Base-by-base conservation (phyloP, 2,329 filamentous ascomycete genomes). In the Penicillium expansum region DNA sequence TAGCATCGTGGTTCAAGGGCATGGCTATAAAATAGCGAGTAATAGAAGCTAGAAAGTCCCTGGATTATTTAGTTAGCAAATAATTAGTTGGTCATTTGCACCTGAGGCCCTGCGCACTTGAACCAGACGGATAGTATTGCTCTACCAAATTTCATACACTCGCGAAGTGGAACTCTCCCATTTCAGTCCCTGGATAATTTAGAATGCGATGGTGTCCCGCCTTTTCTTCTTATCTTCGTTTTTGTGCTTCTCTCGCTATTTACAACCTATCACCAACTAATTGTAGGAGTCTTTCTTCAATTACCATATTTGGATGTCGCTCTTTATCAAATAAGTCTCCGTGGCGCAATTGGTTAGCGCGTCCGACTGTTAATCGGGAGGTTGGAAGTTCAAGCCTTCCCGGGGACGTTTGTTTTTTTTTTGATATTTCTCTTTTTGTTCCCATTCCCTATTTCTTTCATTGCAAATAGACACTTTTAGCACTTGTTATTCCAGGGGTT, bases 331-430 rank as follows among this genome's bases (percentile, higher is more conserved):
- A 35, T 11, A 45, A 18, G 65, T 67, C 65, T 68, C 65, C 61
- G 67, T 70, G 68, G 68, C 68, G 68, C 68, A 71, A 71, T 70
- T 54, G 68, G 68, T 61, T 70, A 70, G 68, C 68, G 68, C 68
- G 68, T 71, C 67, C 65, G 68, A 69, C 68, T 70, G 68, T 71
- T 70, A 71, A 69, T 69, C 65, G 62, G 63, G 69, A 74, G 69
- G 69, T 71, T 71, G 70, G 70, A 73, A 72, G 71, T 74, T 74
- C 71, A 68, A 74, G 70, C 71, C 70, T 73, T 73, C 70, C 69
- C 71, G 68, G 71, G 71, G 69, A 73, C 70, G 71, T 30, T 58
- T 47, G 2, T 52, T 61, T 62, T 61, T 59, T 44, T n/a, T n/a
- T n/a, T n/a, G n/a, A 3, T 10, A n/a, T n/a, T n/a, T 39, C 3